Percentiles rank a stretch among this genome's conserved stretches.
Conservation (phyloP, 257 asterid species). For the Anisodus tanguticus region DNA sequence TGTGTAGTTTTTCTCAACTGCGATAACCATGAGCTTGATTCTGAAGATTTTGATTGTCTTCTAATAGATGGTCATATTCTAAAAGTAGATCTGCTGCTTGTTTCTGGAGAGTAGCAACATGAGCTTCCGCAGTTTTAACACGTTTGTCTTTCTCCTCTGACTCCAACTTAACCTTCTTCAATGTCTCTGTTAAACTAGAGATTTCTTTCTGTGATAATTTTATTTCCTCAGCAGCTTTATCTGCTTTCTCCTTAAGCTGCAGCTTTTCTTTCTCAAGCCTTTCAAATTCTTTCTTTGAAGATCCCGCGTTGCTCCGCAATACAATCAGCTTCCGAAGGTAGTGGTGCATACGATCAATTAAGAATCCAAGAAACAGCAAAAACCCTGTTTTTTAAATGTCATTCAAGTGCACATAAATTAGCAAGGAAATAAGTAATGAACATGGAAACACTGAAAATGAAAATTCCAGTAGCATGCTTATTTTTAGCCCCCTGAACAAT, state of each 20-base stretch:
- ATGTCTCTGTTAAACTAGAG: constrained; percentile 51
- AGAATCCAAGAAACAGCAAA: constrained; percentile 77
- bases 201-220: constrained; percentile 57
- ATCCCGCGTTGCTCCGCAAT: constrained; percentile 61
- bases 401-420: constrained; percentile 10
- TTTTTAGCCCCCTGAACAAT: background rate
- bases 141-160: constrained; percentile 59
- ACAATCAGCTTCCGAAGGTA: constrained; percentile 66
- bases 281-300: constrained; percentile 66
- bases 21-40: constrained; percentile 52
- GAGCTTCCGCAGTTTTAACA: constrained; percentile 78
- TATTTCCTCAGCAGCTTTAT: constrained; percentile 60
- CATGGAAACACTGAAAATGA: background rate
- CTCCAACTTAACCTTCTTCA: constrained; percentile 70
- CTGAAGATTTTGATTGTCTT: constrained; percentile 89
- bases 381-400: constrained; percentile 58
- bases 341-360: constrained; percentile 94
- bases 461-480: background rate
- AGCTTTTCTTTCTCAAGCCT: constrained; percentile 71
- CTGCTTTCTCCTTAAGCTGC: constrained; percentile 70
- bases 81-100: constrained; percentile 84
- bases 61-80: constrained; percentile 82
- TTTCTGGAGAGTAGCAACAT: constrained; percentile 76
- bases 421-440: background rate
- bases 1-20: constrained; percentile 27